phyloP scores from a whole-genome alignment of 2,329 filamentous ascomycete species.

The Talaromyces sp. region DNA sequence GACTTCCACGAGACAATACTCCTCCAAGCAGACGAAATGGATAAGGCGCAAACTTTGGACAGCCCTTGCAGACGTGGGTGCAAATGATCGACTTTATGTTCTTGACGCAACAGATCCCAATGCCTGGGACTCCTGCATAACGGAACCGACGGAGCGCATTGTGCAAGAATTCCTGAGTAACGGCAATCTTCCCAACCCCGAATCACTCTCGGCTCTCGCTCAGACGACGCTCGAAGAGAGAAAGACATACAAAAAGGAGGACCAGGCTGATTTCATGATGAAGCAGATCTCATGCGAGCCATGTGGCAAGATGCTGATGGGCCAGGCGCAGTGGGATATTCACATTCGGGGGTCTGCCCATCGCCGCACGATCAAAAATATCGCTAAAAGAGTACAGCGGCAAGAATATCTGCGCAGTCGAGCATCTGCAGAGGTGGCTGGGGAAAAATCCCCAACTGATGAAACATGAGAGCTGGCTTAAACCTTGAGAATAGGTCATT shows the following conservation, averaged over 20 bases:
- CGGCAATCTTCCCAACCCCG: constrained; percentile 48
- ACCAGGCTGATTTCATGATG: constrained; percentile 35
- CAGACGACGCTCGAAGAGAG: constrained; percentile 54
- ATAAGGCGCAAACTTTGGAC: constrained; percentile 77
- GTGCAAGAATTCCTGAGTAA: constrained; percentile 59
- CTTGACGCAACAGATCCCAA: constrained; percentile 70
- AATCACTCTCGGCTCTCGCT: constrained; percentile 55
- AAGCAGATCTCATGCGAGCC: constrained; percentile 59
- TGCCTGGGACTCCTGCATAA: constrained; percentile 59
- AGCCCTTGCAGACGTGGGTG: constrained; percentile 53
- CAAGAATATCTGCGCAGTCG: constrained; percentile 27
- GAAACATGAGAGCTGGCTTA: background rate
- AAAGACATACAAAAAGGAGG: constrained; percentile 34
- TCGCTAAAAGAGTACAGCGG: constrained; percentile 23
- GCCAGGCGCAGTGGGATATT: constrained; percentile 52
- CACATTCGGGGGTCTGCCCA: constrained; percentile 55
- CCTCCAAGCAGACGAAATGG: constrained; percentile 78
- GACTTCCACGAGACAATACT: constrained; percentile 79
- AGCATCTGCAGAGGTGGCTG: constrained; percentile 7
- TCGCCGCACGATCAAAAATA: constrained; percentile 49
- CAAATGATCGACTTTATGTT: constrained; percentile 61
- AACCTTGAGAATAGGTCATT: background rate
- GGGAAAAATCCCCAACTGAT: background rate
- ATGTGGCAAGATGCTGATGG: constrained; percentile 57
- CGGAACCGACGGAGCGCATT: constrained; percentile 58